Evolutionary conservation across 2,329 filamentous ascomycete species (phyloP), one percentile per base, ranked within the genome.

Genomic region (Daldinia sp.): DNA sequence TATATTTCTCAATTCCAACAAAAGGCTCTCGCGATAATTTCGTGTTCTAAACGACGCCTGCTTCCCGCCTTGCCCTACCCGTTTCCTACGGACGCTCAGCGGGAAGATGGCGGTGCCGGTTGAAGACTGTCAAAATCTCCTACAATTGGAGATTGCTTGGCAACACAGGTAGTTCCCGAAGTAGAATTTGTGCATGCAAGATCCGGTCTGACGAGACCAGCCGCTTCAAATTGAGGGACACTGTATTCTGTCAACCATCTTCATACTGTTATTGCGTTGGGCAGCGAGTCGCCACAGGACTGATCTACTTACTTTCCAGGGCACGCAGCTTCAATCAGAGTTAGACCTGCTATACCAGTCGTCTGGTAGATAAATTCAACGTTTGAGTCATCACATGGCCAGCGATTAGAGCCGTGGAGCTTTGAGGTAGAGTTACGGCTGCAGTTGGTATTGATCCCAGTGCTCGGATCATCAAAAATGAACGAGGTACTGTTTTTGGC

Each of bases 361-460:
- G 73, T 74, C 63, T 78, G 74, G 44, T 77, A 78, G 56, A 78
- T 75, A 64, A 78, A 78, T 57, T 69, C 55, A 30, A 78, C 70
- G 30, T 67, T 70, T 35, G 54, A 39, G 54, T 77, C 66, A 42
- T 74, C 72, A 56, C 77, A 78, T 20, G 63, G 68, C 59, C 74
- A 78, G 59, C 65, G 72, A 62, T 76, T 74, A 20, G 71, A 63
- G 18, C 69, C 68, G 13, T 48, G 74, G 28, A 73, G 44, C 46
- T 64, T 73, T 39, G 76, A 77, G 33, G 74, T 72, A 23, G 74
- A 72, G 65, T 77, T 76, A 15, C 63, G 73, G n/a, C 60, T 54
- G 50, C 77, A 78, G 13, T 39, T 53, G 6, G 77, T 77, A 37
- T 70, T 62, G 61, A 78, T 75, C 37, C 72, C 64, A 44, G 77